These are phyloP conservation scores for Pestalotiopsis sp. DNA, from an alignment of 2,329 filamentous ascomycete species.

Conservation along the genomic window DNA sequence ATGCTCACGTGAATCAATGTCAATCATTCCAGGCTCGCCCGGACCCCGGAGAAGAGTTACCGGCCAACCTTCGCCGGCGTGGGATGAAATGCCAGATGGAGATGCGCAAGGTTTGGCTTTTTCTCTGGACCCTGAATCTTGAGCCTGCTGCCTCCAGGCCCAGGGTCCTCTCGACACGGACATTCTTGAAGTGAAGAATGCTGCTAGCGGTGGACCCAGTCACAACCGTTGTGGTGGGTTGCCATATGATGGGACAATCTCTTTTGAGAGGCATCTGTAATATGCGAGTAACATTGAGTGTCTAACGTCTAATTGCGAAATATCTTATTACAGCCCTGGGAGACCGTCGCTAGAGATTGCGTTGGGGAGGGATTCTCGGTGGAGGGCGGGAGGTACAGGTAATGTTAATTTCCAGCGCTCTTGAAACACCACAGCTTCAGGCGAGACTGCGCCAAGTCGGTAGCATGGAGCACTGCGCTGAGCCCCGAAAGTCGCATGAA, in stretches of 20 bases:
- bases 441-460: slow-evolving; percentile 7
- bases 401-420: neutral
- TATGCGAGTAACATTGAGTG: neutral
- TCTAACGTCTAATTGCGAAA: neutral
- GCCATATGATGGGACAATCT: neutral
- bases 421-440: slow-evolving; percentile 8
- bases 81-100: neutral
- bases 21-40: too few relatives aligned
- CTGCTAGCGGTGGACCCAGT: neutral
- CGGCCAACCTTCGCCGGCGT: neutral
- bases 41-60: neutral
- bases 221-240: neutral
- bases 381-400: neutral
- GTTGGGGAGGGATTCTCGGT: neutral
- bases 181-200: neutral
- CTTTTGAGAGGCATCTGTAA: neutral
- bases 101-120: neutral
- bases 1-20: neutral
- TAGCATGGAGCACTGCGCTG: neutral
- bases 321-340: neutral
- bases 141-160: neutral
- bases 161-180: neutral
- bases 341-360: neutral
- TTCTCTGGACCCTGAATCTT: neutral
- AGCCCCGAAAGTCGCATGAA: slow-evolving; percentile 8